Evolutionary conservation across 148 eudicot species (phyloP).

Genomic region (Mesembryanthemum crystallinum): DNA sequence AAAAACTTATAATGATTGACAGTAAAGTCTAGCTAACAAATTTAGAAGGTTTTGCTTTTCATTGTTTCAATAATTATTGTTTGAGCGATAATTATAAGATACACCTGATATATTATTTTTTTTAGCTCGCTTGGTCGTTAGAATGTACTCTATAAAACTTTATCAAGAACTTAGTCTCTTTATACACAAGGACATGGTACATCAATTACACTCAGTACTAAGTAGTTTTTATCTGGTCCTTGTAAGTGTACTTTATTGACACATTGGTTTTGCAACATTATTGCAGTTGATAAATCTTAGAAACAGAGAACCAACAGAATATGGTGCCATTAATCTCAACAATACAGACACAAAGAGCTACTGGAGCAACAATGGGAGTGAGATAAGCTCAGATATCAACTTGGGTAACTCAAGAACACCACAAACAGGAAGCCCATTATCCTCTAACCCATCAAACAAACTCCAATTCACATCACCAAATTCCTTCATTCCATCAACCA

Average conservation of each 20-base stretch:
- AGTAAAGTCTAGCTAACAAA: too few relatives aligned
- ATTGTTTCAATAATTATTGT: too few relatives aligned
- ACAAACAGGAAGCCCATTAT: conserved; percentile 26
- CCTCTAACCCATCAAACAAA: conserved; percentile 21
- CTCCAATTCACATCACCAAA: conserved; percentile 28
- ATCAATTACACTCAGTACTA: too few relatives aligned
- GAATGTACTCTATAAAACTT: too few relatives aligned
- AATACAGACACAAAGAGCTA: conserved; percentile 52
- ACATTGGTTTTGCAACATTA: not conserved
- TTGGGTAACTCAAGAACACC: conserved; percentile 35
- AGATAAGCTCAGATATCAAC: conserved; percentile 56
- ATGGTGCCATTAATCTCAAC: conserved; percentile 55
- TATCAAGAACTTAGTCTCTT: too few relatives aligned
- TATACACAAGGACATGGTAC: too few relatives aligned
- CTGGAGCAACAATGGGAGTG: conserved; percentile 71
- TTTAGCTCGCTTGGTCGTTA: too few relatives aligned
- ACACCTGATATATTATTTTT: too few relatives aligned
- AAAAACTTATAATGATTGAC: too few relatives aligned
- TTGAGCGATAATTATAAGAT: too few relatives aligned
- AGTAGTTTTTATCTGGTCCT: not conserved
- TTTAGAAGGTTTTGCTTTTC: too few relatives aligned
- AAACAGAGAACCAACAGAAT: conserved; percentile 41
- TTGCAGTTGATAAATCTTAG: conserved; percentile 55
- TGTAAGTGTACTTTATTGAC: not conserved
- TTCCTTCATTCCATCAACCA: conserved; percentile 27